phyloP scores from a whole-genome alignment of 768 basidiomycete species.

The Agaricus sinodeliciosus region DNA sequence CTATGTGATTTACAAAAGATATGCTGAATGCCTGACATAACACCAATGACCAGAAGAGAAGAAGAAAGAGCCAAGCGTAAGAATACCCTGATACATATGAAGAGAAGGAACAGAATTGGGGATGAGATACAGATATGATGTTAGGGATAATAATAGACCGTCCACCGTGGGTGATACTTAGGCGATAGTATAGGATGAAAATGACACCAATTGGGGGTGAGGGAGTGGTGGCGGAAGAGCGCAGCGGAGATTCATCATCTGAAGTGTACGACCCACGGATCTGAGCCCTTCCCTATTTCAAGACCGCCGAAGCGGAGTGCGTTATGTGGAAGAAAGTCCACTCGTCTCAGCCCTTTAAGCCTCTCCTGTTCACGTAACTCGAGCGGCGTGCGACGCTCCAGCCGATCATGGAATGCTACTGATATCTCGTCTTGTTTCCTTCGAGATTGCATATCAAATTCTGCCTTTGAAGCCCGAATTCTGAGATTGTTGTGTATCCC shows the following conservation, averaged over 20 bases:
- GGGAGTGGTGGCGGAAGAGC: neutral
- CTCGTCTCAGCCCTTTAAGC: neutral
- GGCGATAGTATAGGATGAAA: neutral
- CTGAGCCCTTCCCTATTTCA: neutral
- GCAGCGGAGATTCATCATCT: neutral
- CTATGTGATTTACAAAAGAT: too few relatives aligned
- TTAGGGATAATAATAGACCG: constrained; percentile 5
- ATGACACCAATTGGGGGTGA: neutral
- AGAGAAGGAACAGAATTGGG: neutral
- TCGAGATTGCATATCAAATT: neutral
- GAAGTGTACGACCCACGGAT: neutral
- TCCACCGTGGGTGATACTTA: constrained; percentile 1
- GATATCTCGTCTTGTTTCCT: neutral
- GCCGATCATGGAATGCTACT: neutral
- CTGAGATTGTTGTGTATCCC: constrained; percentile 2
- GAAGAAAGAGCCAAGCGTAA: neutral
- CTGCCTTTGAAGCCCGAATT: neutral
- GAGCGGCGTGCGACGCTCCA: neutral
- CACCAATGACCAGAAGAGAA: too few relatives aligned
- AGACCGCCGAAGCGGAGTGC: neutral
- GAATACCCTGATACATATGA: neutral
- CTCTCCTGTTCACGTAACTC: neutral
- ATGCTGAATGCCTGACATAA: too few relatives aligned
- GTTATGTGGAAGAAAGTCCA: neutral
- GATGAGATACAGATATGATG: neutral